Base-by-base conservation (phyloP, 164 flowering plant species). In the Magnolia officinalis region DNA sequence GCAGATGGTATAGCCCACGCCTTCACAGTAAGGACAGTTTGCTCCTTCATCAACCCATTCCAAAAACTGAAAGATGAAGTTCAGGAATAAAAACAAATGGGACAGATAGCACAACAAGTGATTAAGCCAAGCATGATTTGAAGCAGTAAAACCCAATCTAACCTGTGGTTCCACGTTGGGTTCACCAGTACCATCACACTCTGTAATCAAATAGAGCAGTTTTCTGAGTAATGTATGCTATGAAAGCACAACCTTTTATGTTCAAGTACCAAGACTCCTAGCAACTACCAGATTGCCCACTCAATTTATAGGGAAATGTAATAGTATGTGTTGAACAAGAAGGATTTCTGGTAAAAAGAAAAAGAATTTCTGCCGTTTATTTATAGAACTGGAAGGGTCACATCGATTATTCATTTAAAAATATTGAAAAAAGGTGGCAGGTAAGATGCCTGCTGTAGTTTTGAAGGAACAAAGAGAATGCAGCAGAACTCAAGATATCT, bases 141-240 rank as follows among this genome's bases (percentile, higher is more conserved):
- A 59, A 29, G 45, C 52, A 10, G 26, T n/a, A 13, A 26, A 23
- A 50, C 20, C 19, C 20, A 50, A 19, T 66, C 81, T 79, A 61
- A 90, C 98, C 96, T 94, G 97, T 66, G 81, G 81, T 80, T 95
- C 98, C n/a, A 91, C 73, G 78, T 93, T 95, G 65, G 95, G 95
- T 78, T 93, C 98, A 8, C 99, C 99, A 1, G 95, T 86, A 61
- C 99, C 98, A 85, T 95, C 98, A 82, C 99, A 95, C 84, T 95
- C 99, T 95, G 92, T 77, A 84, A 70, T 13, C 73, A 61, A 76
- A 11, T 8, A 72, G 61, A 10, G 21, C 16, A 68, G 67, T 67
- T 55, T 29, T 24, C 10, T 67, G 6, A 80, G 71, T 21, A 50
- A 1, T 59, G 9, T 7, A 68, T 63, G 21, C 37, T 8, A 16